Conservation (phyloP, 139 green algal genomes). For the Gonium pectorale region DNA sequence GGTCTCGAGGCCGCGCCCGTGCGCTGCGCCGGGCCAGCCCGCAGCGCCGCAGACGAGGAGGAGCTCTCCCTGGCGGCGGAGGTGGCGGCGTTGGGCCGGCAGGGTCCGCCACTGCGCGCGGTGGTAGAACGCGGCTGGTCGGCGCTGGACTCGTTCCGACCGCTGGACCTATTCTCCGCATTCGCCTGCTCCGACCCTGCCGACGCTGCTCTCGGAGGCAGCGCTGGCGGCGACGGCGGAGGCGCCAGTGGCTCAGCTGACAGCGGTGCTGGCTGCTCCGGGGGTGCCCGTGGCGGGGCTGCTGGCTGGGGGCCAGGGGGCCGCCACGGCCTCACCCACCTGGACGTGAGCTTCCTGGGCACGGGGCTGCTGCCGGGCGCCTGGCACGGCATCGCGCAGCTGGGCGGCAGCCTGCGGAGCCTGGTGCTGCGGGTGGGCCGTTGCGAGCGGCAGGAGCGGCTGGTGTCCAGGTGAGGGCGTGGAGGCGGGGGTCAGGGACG, state of each 20-base stretch:
- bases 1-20: no score
- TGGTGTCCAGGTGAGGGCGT: neutral
- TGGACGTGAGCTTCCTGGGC: slow-evolving; percentile 36
- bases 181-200: no score
- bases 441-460: slow-evolving; percentile 12
- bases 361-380: slow-evolving; percentile 31
- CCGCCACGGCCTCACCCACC: neutral
- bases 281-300: neutral
- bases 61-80: no score
- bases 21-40: no score
- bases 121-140: neutral
- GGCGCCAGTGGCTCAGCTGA: neutral
- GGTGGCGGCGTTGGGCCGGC: no score
- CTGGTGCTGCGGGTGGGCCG: slow-evolving; percentile 37
- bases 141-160: neutral
- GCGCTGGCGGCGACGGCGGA: neutral
- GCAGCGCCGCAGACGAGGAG: no score
- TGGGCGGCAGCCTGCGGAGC: slow-evolving; percentile 3
- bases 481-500: neutral
- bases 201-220: no score
- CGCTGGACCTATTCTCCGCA: slow-evolving; percentile 35
- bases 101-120: no score
- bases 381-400: slow-evolving; percentile 19
- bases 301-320: neutral
- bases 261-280: neutral